These are phyloP conservation scores for Leishmania braziliensis DNA, from an alignment of 208 protist genomes.

Conservation along the genomic window DNA sequence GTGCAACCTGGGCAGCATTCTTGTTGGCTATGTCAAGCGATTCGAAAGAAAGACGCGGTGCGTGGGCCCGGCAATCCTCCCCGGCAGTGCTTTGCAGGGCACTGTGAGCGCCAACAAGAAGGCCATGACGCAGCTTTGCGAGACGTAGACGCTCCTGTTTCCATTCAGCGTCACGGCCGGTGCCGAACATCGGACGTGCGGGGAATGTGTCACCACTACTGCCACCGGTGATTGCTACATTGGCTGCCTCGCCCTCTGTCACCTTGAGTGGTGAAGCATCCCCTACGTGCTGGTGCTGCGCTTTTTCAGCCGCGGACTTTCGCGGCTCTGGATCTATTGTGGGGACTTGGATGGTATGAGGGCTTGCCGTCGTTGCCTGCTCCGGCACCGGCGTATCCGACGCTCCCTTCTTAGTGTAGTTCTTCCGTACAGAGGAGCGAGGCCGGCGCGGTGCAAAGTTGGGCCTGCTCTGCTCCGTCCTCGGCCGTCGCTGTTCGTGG, in stretches of 20 bases:
- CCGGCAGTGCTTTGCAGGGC: slow-evolving; percentile 15
- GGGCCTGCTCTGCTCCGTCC: not conserved
- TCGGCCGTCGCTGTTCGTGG: not conserved
- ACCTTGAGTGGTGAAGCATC: not conserved
- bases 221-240: not conserved
- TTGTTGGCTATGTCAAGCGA: not conserved
- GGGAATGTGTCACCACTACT: not conserved
- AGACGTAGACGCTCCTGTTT: slow-evolving; percentile 5
- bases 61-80: slow-evolving; percentile 11
- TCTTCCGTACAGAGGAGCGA: not conserved
- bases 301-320: not conserved
- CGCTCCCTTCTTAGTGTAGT: not conserved
- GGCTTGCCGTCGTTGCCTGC: not conserved
- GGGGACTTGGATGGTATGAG: not conserved
- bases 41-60: slow-evolving; percentile 4
- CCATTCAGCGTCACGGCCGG: not conserved
- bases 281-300: not conserved
- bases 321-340: not conserved
- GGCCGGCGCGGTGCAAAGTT: slow-evolving; percentile 14
- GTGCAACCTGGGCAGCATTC: not conserved
- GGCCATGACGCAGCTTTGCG: not conserved
- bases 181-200: not conserved
- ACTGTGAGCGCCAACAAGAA: slow-evolving; percentile 25
- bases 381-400: not conserved
- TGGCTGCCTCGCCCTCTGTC: not conserved